A percentile compares a stretch with the other conserved stretches of the same genome.
These are phyloP conservation scores for Darksidea phi DNA, from an alignment of 495 filamentous ascomycete genomes.

Conservation along the genomic window DNA sequence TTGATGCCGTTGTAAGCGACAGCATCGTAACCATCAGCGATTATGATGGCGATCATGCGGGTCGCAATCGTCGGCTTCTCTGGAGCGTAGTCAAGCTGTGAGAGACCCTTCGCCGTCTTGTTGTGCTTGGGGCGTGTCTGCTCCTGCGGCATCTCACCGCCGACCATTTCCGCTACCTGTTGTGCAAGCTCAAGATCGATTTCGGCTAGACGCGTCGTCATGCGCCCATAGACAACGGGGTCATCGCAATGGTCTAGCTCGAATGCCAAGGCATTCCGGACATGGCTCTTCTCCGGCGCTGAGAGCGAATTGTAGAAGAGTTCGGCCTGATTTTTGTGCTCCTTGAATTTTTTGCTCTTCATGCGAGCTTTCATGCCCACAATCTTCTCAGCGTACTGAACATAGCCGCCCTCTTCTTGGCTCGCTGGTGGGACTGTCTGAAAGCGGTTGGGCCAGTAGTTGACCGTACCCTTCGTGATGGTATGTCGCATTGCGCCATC, in stretches of 20 bases:
- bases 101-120: constrained; percentile 61
- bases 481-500: constrained; percentile 66
- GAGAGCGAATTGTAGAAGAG: constrained; percentile 82
- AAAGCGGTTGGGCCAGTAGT: constrained; percentile 88
- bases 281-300: constrained; percentile 65
- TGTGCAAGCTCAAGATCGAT: constrained; percentile 73
- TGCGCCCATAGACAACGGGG: constrained; percentile 71
- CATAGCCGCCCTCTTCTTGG: constrained; percentile 61
- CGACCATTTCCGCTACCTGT: constrained; percentile 38
- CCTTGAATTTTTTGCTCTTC: constrained; percentile 73
- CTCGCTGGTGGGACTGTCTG: constrained; percentile 61
- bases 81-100: constrained; percentile 66
- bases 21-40: constrained; percentile 78
- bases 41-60: constrained; percentile 72
- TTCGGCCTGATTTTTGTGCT: constrained; percentile 73
- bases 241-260: constrained; percentile 92
- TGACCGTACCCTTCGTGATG: constrained; percentile 68
- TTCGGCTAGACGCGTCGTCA: constrained; percentile 66
- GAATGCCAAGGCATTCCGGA: constrained; percentile 70
- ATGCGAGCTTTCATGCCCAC: constrained; percentile 69
- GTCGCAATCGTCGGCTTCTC: constrained; percentile 63
- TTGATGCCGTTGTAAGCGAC: constrained; percentile 64
- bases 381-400: constrained; percentile 65
- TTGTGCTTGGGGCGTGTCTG: constrained; percentile 50
- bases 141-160: constrained; percentile 24